A percentile compares a stretch with the other conserved stretches of the same genome.
Conservation (phyloP, 768 basidiomycete species). For the Suillus lakei region DNA sequence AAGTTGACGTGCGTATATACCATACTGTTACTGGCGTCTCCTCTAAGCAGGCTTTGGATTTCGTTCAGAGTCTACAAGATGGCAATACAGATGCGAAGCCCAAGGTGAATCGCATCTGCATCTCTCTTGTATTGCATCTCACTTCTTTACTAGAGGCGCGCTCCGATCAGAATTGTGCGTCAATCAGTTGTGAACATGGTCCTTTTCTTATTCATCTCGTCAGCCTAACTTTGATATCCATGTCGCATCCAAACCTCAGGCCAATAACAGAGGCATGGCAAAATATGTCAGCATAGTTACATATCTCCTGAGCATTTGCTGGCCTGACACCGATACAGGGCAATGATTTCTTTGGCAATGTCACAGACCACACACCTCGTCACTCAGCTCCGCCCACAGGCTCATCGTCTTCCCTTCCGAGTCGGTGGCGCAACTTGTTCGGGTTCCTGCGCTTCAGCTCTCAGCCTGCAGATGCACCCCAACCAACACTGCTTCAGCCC, state of each 20-base stretch:
- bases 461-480: background rate
- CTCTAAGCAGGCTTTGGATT: background rate
- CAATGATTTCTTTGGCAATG: background rate
- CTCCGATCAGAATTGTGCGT: background rate
- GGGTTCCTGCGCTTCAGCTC: background rate
- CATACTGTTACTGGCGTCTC: background rate
- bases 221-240: background rate
- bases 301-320: background rate
- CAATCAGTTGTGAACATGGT: background rate
- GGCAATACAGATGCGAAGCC: background rate
- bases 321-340: background rate
- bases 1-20: background rate
- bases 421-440: conserved; percentile 1
- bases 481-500: background rate
- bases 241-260: background rate
- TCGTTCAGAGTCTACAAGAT: background rate
- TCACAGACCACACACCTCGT: background rate
- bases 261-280: background rate
- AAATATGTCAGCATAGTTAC: background rate
- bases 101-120: background rate
- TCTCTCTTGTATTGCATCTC: background rate
- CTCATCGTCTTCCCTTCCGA: background rate
- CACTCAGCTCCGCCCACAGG: background rate
- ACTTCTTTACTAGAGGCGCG: background rate
- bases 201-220: background rate